These are phyloP conservation scores for Cordyceps tenuipes DNA, from an alignment of 2,329 filamentous ascomycete species.

Conservation along the genomic window DNA sequence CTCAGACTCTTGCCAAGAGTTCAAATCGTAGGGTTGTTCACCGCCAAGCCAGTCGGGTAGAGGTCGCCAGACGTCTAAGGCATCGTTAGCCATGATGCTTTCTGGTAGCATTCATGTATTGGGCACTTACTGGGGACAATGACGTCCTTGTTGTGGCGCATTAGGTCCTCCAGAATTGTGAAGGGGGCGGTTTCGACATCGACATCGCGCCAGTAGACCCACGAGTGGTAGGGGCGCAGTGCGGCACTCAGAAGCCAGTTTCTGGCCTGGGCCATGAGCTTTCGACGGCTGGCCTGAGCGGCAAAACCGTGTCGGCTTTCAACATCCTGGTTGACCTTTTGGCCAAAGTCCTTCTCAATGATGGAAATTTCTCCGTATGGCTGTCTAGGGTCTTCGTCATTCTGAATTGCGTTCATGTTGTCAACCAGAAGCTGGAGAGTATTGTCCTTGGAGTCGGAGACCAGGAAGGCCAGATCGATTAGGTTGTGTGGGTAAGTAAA, in stretches of 20 bases:
- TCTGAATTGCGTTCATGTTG: conserved; percentile 71
- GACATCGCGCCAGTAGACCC: conserved; percentile 99
- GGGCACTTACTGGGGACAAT: conserved; percentile 87
- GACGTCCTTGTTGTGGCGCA: conserved; percentile 98
- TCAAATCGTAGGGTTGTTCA: conserved; percentile 95
- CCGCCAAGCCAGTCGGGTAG: conserved; percentile 97
- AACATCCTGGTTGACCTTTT: conserved; percentile 95
- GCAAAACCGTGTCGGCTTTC: conserved; percentile 97
- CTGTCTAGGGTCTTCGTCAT: conserved; percentile 67
- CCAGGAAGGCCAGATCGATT: conserved; percentile 91
- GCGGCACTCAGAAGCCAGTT: conserved; percentile 96
- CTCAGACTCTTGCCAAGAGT: conserved; percentile 99
- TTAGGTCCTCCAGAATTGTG: conserved; percentile 93
- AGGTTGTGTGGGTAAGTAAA: conserved; percentile 95
- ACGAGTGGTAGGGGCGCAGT: conserved; percentile 88
- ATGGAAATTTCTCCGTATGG: conserved; percentile 95
- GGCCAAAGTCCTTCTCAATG: conserved; percentile 97
- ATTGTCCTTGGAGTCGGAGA: conserved; percentile 93
- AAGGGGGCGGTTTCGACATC: conserved; percentile 96
- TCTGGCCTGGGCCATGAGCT: conserved; percentile 94
- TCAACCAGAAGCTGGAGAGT: conserved; percentile 70
- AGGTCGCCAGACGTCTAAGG: conserved; percentile 91
- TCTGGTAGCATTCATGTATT: not conserved
- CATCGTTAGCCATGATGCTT: conserved; percentile 18
- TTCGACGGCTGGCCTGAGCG: conserved; percentile 84